Percentiles rank a stretch among this genome's conserved stretches.
Conservation (phyloP, 2,329 filamentous ascomycete genomes). For the Penicillium glabrum region DNA sequence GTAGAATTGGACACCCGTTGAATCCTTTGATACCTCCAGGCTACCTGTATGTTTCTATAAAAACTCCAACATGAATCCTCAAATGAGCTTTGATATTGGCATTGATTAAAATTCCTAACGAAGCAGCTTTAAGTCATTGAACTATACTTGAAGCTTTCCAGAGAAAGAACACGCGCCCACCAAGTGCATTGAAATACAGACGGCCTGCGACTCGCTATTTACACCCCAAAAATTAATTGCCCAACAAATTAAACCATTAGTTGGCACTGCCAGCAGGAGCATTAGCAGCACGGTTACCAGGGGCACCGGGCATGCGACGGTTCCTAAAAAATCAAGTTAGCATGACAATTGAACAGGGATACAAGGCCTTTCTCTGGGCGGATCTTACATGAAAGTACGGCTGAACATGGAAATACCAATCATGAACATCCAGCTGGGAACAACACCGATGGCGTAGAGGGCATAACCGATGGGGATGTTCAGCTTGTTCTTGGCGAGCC, state of each 20-base stretch:
- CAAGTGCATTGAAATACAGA: slow-evolving; percentile 16
- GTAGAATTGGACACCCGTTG: too few species aligned
- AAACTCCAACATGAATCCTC: neutral
- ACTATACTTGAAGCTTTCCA: neutral
- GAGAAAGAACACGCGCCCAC: slow-evolving; percentile 2
- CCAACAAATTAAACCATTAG: slow-evolving; percentile 18
- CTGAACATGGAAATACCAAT: slow-evolving; percentile 61
- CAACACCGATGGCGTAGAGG: slow-evolving; percentile 56
- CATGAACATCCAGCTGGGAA: slow-evolving; percentile 67
- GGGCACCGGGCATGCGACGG: slow-evolving; percentile 22
- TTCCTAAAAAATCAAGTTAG: slow-evolving; percentile 22
- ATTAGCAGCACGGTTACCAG: neutral
- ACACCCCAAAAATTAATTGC: slow-evolving; percentile 35
- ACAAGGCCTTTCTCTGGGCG: neutral
- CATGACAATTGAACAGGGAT: neutral
- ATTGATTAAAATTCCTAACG: slow-evolving; percentile 2
- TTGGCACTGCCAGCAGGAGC: slow-evolving; percentile 21
- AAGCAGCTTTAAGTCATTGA: neutral
- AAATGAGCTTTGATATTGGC: neutral
- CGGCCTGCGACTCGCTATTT: slow-evolving; percentile 30
- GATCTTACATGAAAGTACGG: slow-evolving; percentile 60
- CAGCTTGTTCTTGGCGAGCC: slow-evolving; percentile 54
- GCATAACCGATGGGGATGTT: slow-evolving; percentile 56
- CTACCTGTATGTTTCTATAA: too few species aligned
- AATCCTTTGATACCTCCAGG: too few species aligned